phyloP scores from a whole-genome alignment of 73 alveolate species.

The Uronychia setigera region DNA sequence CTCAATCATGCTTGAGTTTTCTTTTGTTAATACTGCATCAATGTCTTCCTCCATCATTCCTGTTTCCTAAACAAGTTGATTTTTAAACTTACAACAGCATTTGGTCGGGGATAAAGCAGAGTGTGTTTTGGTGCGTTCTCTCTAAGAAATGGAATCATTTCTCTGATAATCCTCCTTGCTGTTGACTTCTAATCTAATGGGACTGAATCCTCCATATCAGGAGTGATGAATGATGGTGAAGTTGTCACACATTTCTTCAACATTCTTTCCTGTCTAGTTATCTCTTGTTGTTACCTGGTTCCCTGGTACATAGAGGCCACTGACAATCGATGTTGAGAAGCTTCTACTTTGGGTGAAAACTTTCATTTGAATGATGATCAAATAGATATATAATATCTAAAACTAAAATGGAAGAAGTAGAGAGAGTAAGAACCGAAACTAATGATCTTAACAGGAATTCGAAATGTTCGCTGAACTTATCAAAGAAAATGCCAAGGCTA shows the following conservation, averaged over 20 bases:
- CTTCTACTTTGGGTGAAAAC: not conserved
- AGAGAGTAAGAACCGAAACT: conserved; percentile 30
- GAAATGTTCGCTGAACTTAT: conserved; percentile 75
- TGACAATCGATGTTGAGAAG: not conserved
- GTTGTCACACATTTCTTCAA: conserved; percentile 36
- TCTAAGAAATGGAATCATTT: conserved; percentile 15
- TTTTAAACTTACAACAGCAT: conserved; percentile 7
- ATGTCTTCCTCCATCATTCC: conserved; percentile 45
- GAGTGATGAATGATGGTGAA: conserved; percentile 41
- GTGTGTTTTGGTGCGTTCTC: conserved; percentile 16
- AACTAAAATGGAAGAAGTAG: not conserved
- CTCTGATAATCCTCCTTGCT: conserved; percentile 36
- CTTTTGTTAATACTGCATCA: conserved; percentile 11
- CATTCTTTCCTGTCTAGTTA: conserved; percentile 20
- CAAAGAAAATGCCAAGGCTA: conserved; percentile 54
- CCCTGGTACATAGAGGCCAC: conserved; percentile 67
- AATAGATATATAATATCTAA: not conserved
- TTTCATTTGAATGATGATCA: not conserved
- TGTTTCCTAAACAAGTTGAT: not conserved
- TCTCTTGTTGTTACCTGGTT: conserved; percentile 6
- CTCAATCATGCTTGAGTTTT: conserved; percentile 2
- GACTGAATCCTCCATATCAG: conserved; percentile 69
- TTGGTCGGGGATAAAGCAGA: conserved; percentile 54
- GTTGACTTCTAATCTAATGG: conserved; percentile 41
- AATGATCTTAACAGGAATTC: conserved; percentile 68